A percentile compares a stretch with the other conserved stretches of the same genome.
These are phyloP conservation scores for Trichocomaceae sp. DNA, from an alignment of 2,329 filamentous ascomycete genomes.

Conservation along the genomic window DNA sequence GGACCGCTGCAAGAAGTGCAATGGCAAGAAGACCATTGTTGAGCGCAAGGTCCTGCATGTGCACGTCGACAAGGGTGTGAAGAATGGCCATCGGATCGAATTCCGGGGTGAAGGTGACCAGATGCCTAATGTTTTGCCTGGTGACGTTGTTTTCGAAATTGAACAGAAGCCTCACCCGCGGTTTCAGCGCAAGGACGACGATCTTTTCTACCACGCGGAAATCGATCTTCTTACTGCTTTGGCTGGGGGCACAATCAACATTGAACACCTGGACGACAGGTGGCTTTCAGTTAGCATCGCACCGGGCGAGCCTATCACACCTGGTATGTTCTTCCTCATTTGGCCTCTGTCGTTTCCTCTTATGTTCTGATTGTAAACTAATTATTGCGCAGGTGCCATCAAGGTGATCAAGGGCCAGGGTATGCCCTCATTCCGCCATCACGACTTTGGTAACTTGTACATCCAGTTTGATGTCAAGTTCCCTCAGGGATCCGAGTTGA, in stretches of 20 bases:
- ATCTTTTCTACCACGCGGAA: conserved; percentile 89
- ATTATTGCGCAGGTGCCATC: conserved; percentile 58
- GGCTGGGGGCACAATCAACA: conserved; percentile 80
- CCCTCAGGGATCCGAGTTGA: conserved; percentile 65
- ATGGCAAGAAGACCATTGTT: conserved; percentile 94
- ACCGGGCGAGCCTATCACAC: conserved; percentile 89
- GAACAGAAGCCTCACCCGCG: conserved; percentile 97
- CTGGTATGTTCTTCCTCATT: conserved; percentile 58
- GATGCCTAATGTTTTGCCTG: conserved; percentile 82
- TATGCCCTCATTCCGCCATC: conserved; percentile 93
- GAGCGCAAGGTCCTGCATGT: conserved; percentile 98
- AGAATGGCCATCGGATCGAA: conserved; percentile 90
- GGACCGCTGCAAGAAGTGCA: conserved; percentile 94
- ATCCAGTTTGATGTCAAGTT: conserved; percentile 98
- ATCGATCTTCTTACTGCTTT: conserved; percentile 94
- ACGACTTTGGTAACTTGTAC: conserved; percentile 93
- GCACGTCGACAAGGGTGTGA: conserved; percentile 90
- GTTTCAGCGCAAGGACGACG: conserved; percentile 94
- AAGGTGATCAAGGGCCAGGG: conserved; percentile 95
- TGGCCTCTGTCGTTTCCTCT: too few relatives aligned
- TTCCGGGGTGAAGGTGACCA: conserved; percentile 97
- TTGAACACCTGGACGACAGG: conserved; percentile 95
- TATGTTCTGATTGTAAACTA: not conserved
- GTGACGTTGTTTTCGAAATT: conserved; percentile 97
- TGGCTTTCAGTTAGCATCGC: conserved; percentile 92